Percentiles rank a stretch among this genome's conserved stretches.
These are phyloP conservation scores for Chlorella sp. DNA, from an alignment of 139 green algal genomes.

Conservation along the genomic window DNA sequence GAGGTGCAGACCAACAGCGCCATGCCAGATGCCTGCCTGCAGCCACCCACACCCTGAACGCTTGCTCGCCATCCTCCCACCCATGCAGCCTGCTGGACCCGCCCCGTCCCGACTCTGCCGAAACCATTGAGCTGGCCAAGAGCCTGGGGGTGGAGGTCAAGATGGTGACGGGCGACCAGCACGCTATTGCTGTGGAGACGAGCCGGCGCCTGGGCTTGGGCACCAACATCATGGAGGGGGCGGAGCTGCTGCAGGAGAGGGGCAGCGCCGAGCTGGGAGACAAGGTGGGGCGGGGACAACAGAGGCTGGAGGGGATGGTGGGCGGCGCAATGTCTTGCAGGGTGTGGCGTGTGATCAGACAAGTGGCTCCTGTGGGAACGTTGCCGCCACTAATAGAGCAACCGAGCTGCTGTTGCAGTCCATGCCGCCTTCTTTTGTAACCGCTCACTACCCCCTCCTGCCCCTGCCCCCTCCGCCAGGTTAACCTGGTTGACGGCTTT, in stretches of 20 bases:
- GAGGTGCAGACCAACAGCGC: too few relatives aligned
- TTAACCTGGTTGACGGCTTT: slow-evolving; percentile 74
- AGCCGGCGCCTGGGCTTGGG: slow-evolving; percentile 78
- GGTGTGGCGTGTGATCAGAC: too few relatives aligned
- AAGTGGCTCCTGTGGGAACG: too few relatives aligned
- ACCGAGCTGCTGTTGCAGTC: too few relatives aligned
- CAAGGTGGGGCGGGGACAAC: slow-evolving; percentile 7
- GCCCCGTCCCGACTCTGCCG: slow-evolving; percentile 77
- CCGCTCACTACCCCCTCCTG: too few relatives aligned
- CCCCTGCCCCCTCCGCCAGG: too few relatives aligned
- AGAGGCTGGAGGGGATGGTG: too few relatives aligned
- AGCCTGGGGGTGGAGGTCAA: slow-evolving; percentile 74
- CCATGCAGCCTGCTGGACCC: slow-evolving; percentile 72
- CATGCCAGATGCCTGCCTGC: too few relatives aligned
- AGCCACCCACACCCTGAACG: background rate
- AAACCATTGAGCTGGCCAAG: slow-evolving; percentile 70
- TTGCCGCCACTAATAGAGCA: too few relatives aligned
- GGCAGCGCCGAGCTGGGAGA: slow-evolving; percentile 12
- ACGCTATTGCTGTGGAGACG: slow-evolving; percentile 81
- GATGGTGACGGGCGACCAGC: slow-evolving; percentile 88
- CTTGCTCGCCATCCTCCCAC: too few relatives aligned
- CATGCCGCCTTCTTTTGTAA: too few relatives aligned
- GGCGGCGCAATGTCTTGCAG: background rate
- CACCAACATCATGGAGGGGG: slow-evolving; percentile 59
- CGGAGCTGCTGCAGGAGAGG: slow-evolving; percentile 29